phyloP scores from a whole-genome alignment of 2,329 filamentous ascomycete species.

The Hymenoscyphus occultus region DNA sequence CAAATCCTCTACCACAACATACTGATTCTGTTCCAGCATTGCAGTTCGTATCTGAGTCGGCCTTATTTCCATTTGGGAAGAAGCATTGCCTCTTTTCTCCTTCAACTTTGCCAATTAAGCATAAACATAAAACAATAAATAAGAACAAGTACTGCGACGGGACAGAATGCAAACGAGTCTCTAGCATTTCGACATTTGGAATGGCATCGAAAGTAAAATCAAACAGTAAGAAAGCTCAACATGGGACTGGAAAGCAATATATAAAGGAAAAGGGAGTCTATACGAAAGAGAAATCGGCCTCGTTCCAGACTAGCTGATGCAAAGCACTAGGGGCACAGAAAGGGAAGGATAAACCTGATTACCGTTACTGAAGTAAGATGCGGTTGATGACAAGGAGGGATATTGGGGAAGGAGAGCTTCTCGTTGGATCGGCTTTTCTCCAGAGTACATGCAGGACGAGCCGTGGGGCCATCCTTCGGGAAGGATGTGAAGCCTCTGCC shows the following conservation, averaged over 20 bases:
- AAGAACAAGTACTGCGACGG: not conserved
- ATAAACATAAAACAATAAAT: not conserved
- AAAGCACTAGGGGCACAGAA: not conserved
- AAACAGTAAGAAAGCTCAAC: not conserved
- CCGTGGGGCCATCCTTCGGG: not conserved
- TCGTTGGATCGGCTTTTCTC: conserved; percentile 4
- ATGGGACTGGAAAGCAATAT: not conserved
- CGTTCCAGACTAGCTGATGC: not conserved
- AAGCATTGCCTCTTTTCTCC: conserved; percentile 3
- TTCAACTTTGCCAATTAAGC: not conserved
- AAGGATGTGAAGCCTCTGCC: not conserved
- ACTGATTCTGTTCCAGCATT: conserved; percentile 1
- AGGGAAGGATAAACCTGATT: conserved; percentile 5
- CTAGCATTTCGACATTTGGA: conserved; percentile 14
- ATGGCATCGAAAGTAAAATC: not conserved
- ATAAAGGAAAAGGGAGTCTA: not conserved
- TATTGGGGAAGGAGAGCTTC: not conserved
- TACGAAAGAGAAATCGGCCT: not conserved
- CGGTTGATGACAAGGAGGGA: conserved; percentile 12
- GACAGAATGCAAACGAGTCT: conserved; percentile 3
- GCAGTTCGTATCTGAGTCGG: conserved; percentile 5
- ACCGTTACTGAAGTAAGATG: conserved; percentile 10
- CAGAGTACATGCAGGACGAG: not conserved
- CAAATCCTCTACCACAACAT: conserved; percentile 12
- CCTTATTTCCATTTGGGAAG: conserved; percentile 5